Evolutionary conservation across 139 green algal species (phyloP), one percentile per base, ranked within the genome.

Genomic region (Haematococcus lacustris): DNA sequence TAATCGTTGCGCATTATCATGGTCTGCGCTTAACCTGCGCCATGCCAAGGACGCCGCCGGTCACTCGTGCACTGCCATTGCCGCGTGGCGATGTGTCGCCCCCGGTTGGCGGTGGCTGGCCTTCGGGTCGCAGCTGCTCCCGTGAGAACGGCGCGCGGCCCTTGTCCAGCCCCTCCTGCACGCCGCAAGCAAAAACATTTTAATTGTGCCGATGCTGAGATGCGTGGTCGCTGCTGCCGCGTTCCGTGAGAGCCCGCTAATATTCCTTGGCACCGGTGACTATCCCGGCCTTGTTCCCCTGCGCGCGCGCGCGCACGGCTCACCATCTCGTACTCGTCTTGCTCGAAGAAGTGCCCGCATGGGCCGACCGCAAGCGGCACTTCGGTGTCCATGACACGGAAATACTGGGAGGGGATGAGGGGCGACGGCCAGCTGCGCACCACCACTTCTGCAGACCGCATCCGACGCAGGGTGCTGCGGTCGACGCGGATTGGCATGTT

Each of bases 271-370:
- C n/a, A n/a, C n/a, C n/a, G n/a, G n/a, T n/a, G n/a, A n/a, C n/a
- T n/a, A n/a, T n/a, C n/a, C n/a, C n/a, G n/a, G n/a, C n/a, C n/a
- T n/a, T n/a, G n/a, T n/a, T n/a, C n/a, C n/a, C 6, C 61, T 68
- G 17, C 51, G 2, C 35, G 3, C 6, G 34, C 25, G 47, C 47
- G 13, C 47, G 21, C 47, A 21, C 13, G 38, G 53, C 78, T 70
- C 73, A 83, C 72, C 83, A 94, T 87, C 69, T 92, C 86, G 40
- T 82, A 91, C 62, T 92, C 89, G 63, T 93, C 88, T 51, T 86
- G 74, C 83, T 96, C 90, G 68, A 90, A 96, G 73, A 94, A 90
- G 75, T 94, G 88, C 0, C 89, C 88, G 73, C 84, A 91, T 1
- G 76, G 57, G 2, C 81, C 85, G 25, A 87, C 76, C 37, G 71